Percentiles rank a stretch among this genome's conserved stretches.
phyloP scores from a whole-genome alignment of 306 rosid genomes.

The Castanea mollissima region DNA sequence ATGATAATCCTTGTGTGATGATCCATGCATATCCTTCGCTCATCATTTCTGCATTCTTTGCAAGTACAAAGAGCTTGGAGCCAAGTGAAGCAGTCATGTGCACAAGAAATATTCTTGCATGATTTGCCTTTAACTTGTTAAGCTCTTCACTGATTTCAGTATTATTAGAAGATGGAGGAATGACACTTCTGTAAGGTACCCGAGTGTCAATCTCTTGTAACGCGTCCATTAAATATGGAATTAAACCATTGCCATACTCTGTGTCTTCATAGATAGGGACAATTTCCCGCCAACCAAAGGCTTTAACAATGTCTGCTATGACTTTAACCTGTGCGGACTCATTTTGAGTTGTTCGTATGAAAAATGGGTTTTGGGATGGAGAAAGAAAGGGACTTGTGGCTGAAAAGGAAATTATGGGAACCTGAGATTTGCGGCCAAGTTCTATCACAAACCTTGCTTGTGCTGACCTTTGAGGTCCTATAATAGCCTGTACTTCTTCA shows the following conservation, averaged over 20 bases:
- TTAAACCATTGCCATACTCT: constrained; percentile 32
- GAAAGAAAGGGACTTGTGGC: constrained; percentile 43
- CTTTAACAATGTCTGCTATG: constrained; percentile 21
- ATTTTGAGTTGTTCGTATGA: constrained; percentile 27
- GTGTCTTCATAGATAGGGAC: constrained; percentile 42
- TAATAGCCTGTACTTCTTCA: constrained; percentile 29
- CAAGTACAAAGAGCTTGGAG: constrained; percentile 19
- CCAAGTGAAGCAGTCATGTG: constrained; percentile 32
- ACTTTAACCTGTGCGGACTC: constrained; percentile 24
- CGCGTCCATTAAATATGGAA: constrained; percentile 29
- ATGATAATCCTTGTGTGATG: constrained; percentile 21
- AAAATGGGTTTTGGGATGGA: constrained; percentile 19
- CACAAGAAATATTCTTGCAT: constrained; percentile 26
- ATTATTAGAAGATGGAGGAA: constrained; percentile 15
- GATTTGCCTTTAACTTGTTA: neutral
- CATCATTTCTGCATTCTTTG: constrained; percentile 27
- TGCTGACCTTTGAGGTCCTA: constrained; percentile 33
- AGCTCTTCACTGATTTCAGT: constrained; percentile 14
- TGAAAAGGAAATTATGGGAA: constrained; percentile 31
- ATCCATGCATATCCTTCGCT: constrained; percentile 26
- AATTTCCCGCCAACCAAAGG: constrained; percentile 34
- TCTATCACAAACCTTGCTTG: constrained; percentile 31
- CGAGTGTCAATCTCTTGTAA: constrained; percentile 11
- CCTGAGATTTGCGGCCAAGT: constrained; percentile 19
- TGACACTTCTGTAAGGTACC: constrained; percentile 14